Evolutionary conservation across 2,329 filamentous ascomycete species (phyloP), one percentile per base, ranked within the genome.

Genomic region (Ophiostoma angusticollis): DNA sequence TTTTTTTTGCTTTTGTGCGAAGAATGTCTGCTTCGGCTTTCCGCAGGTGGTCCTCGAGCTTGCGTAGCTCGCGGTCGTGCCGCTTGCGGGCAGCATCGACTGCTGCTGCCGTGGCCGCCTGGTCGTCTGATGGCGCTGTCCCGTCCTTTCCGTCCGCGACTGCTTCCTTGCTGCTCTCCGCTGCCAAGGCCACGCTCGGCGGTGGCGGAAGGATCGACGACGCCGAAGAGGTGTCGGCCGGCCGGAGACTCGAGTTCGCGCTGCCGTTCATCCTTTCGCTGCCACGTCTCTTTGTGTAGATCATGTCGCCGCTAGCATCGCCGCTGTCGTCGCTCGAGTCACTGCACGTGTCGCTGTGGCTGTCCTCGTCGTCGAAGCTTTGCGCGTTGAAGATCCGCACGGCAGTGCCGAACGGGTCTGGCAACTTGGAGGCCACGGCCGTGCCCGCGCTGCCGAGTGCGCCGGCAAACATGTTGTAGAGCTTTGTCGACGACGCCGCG

Each of bases 61-160:
- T 80, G 42, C 64, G 61, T 4, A 85, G 65, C 48, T 83, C 76
- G 50, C 76, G 79, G 21, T 81, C 76, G 44, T 73, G 62, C 16
- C 61, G 58, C 9, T 59, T 48, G 2, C 48, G 42, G 2, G 47
- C 52, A 33, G 39, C 55, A 28, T 47, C 54, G 41, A 44, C 41
- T 33, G 37, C 23, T 14, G 44, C 41, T 33, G 37, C 23, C 18
- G 36, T 36, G 25, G 37, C 41, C 3, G 41, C 44, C 11, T 52
- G 48, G 4, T 29, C 19, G n/a, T n/a, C n/a, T n/a, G n/a, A n/a
- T n/a, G n/a, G n/a, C n/a, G n/a, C n/a, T n/a, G n/a, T n/a, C n/a
- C n/a, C n/a, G n/a, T n/a, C n/a, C n/a, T n/a, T n/a, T n/a, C n/a
- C n/a, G n/a, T n/a, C n/a, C n/a, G n/a, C n/a, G n/a, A n/a, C n/a